Evolutionary conservation across 2,329 filamentous ascomycete genomes (phyloP), one percentile per base, ranked within the genome.

Genomic region (Xylariaceae sp.): DNA sequence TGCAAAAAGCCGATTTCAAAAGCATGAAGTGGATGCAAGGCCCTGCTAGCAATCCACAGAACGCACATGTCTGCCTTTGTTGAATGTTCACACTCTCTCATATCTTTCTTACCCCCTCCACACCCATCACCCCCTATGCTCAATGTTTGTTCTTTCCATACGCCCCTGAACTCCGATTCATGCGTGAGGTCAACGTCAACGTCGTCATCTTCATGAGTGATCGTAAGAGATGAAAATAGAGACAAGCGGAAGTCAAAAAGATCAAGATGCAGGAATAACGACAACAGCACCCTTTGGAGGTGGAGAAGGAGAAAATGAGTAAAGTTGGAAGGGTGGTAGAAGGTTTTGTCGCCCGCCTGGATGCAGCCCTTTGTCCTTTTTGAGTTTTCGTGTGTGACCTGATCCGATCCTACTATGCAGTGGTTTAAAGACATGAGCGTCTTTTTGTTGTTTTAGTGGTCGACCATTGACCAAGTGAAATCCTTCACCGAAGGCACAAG

Each of bases 191-290:
- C 33, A 46, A 39, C 48, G 16, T 45, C 40, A 40, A 52, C 10
- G 17, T 40, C 42, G 43, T 52, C 45, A 51, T 42, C 36, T 42
- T 47, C 41, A 36, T 48, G 6, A 47, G 22, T 40, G 16, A 19
- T 49, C 22, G 33, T 47, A 40, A 46, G 16, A 40, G 16, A 28
- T 38, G 31, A 13, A 16, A 10, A 22, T 16, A 13, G 13, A 53
- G 12, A 7, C 38, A 31, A 6, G 11, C n/a, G 17, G n/a, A 40
- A 36, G 31, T 10, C 16, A 40, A 49, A 33, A 19, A 38, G 34
- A 28, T 28, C 4, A 28, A 28, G 22, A 7, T 28, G 13, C 14
- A 16, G 16, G 16, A 16, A 38, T 14, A 38, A 38, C 10, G 14
- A 36, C 31, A 12, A 49, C 18, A 16, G 39, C 38, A 41, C 40